phyloP scores from a whole-genome alignment of 441 rosid genomes.

The Macaranga tanarius region DNA sequence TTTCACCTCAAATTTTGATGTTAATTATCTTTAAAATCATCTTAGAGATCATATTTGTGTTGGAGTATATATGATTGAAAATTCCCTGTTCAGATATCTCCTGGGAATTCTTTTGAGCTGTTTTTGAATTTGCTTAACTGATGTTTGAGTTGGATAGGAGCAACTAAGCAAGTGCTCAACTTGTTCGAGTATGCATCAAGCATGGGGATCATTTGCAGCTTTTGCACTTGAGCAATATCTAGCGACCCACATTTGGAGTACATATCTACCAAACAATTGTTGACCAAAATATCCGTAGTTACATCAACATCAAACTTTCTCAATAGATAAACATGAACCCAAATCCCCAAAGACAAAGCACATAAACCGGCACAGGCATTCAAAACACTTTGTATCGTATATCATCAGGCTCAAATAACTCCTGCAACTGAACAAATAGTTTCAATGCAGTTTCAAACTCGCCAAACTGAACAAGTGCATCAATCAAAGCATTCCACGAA shows the following conservation, averaged over 20 bases:
- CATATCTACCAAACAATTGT: conserved; percentile 64
- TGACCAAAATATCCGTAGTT: conserved; percentile 43
- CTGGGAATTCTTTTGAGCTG: neutral
- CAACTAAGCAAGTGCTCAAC: no score
- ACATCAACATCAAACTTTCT: conserved; percentile 34
- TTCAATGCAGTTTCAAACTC: conserved; percentile 54
- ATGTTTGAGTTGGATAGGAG: neutral
- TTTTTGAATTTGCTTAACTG: neutral
- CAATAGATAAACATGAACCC: conserved; percentile 50
- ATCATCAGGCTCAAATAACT: conserved; percentile 57
- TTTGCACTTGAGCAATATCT: conserved; percentile 35
- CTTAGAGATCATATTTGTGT: neutral
- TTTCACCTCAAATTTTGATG: neutral
- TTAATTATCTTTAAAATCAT: neutral
- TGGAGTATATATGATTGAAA: neutral
- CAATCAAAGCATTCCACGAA: conserved; percentile 74
- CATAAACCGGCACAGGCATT: conserved; percentile 54
- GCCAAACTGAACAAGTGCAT: conserved; percentile 58
- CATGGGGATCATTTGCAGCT: neutral
- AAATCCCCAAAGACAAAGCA: conserved; percentile 58
- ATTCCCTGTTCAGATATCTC: neutral
- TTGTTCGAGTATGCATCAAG: neutral
- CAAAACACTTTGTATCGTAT: conserved; percentile 55
- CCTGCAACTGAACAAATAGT: conserved; percentile 56
- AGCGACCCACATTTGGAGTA: conserved; percentile 68